A percentile compares a stretch with the other conserved stretches of the same genome.
Evolutionary conservation across 225 moss, liverwort and hornwort genomes (phyloP).

Genomic region (Neckera pumila): DNA sequence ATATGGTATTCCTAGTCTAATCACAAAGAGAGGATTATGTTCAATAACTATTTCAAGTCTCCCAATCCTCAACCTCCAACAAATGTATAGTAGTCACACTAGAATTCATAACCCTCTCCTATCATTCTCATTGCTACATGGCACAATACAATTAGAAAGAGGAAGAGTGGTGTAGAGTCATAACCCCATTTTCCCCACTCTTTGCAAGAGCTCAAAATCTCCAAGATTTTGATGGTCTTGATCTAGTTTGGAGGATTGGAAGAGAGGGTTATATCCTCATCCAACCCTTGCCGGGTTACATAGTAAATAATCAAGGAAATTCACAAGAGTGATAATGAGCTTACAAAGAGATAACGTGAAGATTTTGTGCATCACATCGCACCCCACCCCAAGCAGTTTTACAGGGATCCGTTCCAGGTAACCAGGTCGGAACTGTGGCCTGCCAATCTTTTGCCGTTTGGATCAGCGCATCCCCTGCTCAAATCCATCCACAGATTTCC

Average conservation of each 20-base stretch:
- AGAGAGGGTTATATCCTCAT: neutral
- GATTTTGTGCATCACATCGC: conserved; percentile 7
- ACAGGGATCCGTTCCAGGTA: conserved; percentile 21
- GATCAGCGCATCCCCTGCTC: conserved; percentile 24
- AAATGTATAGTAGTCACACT: neutral
- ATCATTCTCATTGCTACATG: neutral
- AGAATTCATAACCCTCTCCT: too few relatives aligned
- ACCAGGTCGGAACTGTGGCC: conserved; percentile 8
- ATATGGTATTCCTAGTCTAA: neutral
- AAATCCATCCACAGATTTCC: neutral
- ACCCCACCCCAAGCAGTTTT: conserved; percentile 6
- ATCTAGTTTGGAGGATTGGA: neutral
- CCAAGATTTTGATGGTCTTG: neutral
- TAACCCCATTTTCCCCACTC: neutral
- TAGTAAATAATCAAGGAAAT: neutral
- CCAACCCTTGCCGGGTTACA: neutral
- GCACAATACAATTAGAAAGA: neutral
- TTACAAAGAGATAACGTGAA: conserved; percentile 10
- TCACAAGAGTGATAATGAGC: neutral
- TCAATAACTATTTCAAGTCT: neutral
- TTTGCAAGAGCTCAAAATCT: neutral
- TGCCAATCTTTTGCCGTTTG: conserved; percentile 23
- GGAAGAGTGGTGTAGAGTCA: neutral
- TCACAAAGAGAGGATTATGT: too few relatives aligned
- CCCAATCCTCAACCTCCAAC: neutral